These are phyloP conservation scores for Pyronema omphalodes DNA, from an alignment of 495 filamentous ascomycete species.

Conservation along the genomic window DNA sequence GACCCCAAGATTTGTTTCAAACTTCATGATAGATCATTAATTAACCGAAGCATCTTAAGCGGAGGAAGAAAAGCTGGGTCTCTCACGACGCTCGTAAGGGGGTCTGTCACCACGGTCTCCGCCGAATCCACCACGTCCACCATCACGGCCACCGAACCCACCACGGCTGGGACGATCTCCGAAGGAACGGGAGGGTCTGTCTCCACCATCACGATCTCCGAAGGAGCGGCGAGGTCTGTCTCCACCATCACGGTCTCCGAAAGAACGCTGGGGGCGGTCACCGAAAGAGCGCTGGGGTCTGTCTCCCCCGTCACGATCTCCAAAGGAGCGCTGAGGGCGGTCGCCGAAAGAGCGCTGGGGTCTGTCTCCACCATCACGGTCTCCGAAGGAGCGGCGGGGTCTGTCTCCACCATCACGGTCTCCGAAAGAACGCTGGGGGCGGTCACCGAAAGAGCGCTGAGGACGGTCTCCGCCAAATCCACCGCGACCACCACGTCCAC, in stretches of 20 bases:
- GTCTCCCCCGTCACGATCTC: background rate
- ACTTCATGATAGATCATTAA: no score
- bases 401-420: no score
- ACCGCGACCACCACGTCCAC: slow-evolving; percentile 4
- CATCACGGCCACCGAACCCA: background rate
- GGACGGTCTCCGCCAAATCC: background rate
- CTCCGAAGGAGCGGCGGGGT: no score
- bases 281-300: no score
- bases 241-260: background rate
- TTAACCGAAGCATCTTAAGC: no score
- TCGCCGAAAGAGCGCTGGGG: no score
- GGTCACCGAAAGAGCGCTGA: background rate
- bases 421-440: background rate
- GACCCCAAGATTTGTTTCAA: no score
- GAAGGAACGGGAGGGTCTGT: no score
- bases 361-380: no score
- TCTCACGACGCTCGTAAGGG: background rate
- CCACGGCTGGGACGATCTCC: background rate
- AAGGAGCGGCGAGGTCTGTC: background rate
- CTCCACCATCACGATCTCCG: background rate
- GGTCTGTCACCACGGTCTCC: background rate
- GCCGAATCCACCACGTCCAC: slow-evolving; percentile 5
- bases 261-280: no score
- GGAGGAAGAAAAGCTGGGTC: slow-evolving; percentile 1
- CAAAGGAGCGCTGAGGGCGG: background rate